A percentile compares a stretch with the other conserved stretches of the same genome.
Evolutionary conservation across 2,329 filamentous ascomycete species (phyloP).

Genomic region (Colletotrichum caudatum): DNA sequence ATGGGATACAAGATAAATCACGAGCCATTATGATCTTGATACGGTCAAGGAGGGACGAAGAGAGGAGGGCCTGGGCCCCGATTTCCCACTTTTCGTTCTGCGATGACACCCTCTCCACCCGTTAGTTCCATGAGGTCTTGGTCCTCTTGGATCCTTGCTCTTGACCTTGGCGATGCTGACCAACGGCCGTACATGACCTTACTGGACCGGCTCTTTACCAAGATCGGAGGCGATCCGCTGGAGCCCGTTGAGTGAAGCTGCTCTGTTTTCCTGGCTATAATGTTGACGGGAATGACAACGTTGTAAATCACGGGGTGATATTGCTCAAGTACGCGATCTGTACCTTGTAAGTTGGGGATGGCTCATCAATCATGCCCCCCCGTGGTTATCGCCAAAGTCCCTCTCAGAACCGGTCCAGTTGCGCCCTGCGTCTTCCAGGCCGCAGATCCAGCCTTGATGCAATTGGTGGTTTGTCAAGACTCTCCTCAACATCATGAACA

Average conservation of each 20-base stretch:
- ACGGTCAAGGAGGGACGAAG: neutral
- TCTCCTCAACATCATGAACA: too few species aligned
- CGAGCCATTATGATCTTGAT: constrained; percentile 8
- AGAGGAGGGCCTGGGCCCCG: neutral
- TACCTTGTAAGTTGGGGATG: too few species aligned
- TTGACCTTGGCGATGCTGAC: constrained; percentile 36
- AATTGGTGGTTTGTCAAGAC: too few species aligned
- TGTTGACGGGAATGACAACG: too few species aligned
- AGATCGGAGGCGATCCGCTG: constrained; percentile 13
- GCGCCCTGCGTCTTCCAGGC: too few species aligned
- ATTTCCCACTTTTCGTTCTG: constrained; percentile 12
- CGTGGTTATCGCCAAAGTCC: too few species aligned
- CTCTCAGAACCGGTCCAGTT: too few species aligned
- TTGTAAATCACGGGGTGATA: too few species aligned
- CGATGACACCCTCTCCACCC: constrained; percentile 31
- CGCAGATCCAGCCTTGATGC: too few species aligned
- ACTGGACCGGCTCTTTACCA: constrained; percentile 1
- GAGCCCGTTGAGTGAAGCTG: neutral
- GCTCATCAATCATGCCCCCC: too few species aligned
- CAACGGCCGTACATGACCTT: constrained; percentile 7
- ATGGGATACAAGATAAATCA: neutral
- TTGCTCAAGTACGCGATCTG: too few species aligned
- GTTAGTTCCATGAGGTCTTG: constrained; percentile 23
- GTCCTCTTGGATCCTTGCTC: constrained; percentile 11
- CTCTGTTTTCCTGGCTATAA: neutral